phyloP scores from a whole-genome alignment of 306 rosid species.

The Castanospermum australe region DNA sequence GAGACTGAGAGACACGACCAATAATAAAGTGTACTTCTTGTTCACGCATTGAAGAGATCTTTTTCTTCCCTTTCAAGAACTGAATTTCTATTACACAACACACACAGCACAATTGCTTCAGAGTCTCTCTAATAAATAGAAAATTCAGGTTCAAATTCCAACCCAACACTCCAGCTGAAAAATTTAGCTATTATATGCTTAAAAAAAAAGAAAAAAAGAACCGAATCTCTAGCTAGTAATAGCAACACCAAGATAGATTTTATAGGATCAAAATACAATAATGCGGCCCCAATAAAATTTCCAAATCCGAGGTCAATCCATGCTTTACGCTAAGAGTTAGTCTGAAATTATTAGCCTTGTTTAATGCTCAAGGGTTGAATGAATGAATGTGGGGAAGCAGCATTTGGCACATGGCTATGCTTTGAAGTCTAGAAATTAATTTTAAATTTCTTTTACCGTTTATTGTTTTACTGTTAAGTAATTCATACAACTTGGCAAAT shows the following conservation, averaged over 20 bases:
- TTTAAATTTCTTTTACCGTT: background rate
- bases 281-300: background rate
- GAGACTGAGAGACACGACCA: background rate
- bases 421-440: background rate
- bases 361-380: background rate
- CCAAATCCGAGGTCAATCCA: background rate
- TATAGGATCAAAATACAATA: background rate
- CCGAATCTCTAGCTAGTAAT: background rate
- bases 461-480: background rate
- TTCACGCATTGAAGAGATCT: background rate
- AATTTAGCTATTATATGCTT: too few relatives aligned
- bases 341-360: background rate
- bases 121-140: too few relatives aligned
- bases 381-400: background rate
- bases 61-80: background rate
- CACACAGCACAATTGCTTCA: too few relatives aligned
- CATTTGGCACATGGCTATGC: background rate
- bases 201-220: too few relatives aligned
- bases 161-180: too few relatives aligned
- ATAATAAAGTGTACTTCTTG: background rate
- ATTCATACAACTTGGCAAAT: too few relatives aligned
- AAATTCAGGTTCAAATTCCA: too few relatives aligned
- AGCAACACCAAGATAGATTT: background rate
- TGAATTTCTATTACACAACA: background rate
- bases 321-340: background rate